Evolutionary conservation across 1,284 basidiomycete genomes (phyloP).

Genomic region (Lentinula novae-zelandiae): DNA sequence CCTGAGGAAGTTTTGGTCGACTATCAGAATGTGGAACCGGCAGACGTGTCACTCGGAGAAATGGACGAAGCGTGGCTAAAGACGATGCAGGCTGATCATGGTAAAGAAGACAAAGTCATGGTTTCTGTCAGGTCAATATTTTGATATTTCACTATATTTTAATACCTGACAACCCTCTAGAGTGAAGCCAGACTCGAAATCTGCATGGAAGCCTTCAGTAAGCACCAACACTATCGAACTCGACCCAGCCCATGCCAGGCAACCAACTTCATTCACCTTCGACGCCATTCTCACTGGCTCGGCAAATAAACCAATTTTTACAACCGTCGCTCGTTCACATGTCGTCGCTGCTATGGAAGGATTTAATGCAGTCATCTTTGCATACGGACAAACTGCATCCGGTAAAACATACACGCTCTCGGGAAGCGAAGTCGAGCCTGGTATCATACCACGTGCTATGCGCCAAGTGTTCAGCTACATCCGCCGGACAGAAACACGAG

Average conservation of each 20-base stretch:
- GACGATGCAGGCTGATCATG: slow-evolving; percentile 39
- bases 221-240: slow-evolving; percentile 52
- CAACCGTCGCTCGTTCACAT: slow-evolving; percentile 79
- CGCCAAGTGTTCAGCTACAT: slow-evolving; percentile 80
- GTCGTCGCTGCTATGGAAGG: slow-evolving; percentile 95
- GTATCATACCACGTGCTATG: slow-evolving; percentile 93
- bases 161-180: slow-evolving; percentile 32
- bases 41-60: slow-evolving; percentile 57
- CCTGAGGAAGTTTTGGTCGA: slow-evolving; percentile 75
- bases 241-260: slow-evolving; percentile 50
- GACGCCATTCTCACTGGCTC: slow-evolving; percentile 80
- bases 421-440: slow-evolving; percentile 81
- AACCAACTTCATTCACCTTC: slow-evolving; percentile 53
- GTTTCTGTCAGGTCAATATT: slow-evolving; percentile 74
- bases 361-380: slow-evolving; percentile 93
- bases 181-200: slow-evolving; percentile 58
- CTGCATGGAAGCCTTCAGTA: slow-evolving; percentile 53
- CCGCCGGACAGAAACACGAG: slow-evolving; percentile 67
- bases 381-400: slow-evolving; percentile 87
- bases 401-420: slow-evolving; percentile 93
- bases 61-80: slow-evolving; percentile 53
- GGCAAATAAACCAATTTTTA: slow-evolving; percentile 85
- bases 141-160: neutral
- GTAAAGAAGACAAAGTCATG: slow-evolving; percentile 80
- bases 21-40: slow-evolving; percentile 63